phyloP scores from a whole-genome alignment of 2,329 filamentous ascomycete genomes.

The Penicillium expansum region DNA sequence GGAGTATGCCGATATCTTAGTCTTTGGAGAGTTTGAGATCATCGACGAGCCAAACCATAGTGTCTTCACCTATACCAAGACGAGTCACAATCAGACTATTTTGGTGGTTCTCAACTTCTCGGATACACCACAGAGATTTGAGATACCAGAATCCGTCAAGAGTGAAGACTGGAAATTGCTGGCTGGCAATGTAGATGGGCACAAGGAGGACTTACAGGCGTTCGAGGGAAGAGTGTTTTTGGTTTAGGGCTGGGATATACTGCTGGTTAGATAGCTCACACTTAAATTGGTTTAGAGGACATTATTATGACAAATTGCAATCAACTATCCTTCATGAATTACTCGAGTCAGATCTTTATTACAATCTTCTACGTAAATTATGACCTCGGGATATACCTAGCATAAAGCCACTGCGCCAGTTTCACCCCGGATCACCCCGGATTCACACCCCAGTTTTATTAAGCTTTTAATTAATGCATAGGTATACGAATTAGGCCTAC shows the following conservation, averaged over 20 bases:
- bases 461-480: background rate
- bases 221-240: slow-evolving; percentile 38
- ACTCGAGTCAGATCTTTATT: background rate
- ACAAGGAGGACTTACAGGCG: slow-evolving; percentile 23
- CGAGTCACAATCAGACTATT: background rate
- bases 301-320: background rate
- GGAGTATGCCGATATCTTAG: slow-evolving; percentile 55
- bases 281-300: background rate
- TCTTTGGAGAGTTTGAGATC: slow-evolving; percentile 45
- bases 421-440: background rate
- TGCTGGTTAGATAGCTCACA: background rate
- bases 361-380: background rate
- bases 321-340: background rate
- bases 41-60: slow-evolving; percentile 9
- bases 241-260: slow-evolving; percentile 6
- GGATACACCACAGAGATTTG: slow-evolving; percentile 1
- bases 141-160: background rate
- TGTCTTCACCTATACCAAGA: slow-evolving; percentile 25
- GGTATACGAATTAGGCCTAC: background rate
- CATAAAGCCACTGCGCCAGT: background rate
- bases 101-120: slow-evolving; percentile 21
- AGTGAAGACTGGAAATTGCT: slow-evolving; percentile 20
- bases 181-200: slow-evolving; percentile 22
- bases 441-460: background rate
- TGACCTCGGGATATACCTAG: background rate